Conservation (phyloP, 345 rosid species). For the Pistacia vera region DNA sequence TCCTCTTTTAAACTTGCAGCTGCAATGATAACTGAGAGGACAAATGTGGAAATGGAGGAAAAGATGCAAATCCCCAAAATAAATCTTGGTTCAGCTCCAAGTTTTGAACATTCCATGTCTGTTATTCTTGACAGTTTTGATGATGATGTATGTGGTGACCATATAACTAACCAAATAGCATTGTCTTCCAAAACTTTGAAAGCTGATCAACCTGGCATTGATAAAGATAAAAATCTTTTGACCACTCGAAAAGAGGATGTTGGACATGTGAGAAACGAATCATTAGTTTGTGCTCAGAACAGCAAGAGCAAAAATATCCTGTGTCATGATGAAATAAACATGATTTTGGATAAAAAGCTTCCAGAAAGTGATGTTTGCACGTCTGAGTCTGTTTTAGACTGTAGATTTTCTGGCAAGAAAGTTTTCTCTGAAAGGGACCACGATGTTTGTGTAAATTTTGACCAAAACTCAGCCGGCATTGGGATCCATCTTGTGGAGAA, state of each 20-base stretch:
- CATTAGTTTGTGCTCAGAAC: constrained; percentile 26
- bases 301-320: constrained; percentile 25
- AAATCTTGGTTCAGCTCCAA: constrained; percentile 31
- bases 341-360: constrained; percentile 23
- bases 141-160: constrained; percentile 34
- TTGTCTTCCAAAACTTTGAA: constrained; percentile 26
- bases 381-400: constrained; percentile 28
- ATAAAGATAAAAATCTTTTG: constrained; percentile 17
- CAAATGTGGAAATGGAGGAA: constrained; percentile 25
- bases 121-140: constrained; percentile 55
- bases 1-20: constrained; percentile 34
- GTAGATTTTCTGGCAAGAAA: constrained; percentile 25
- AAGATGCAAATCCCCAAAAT: constrained; percentile 22
- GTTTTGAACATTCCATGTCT: constrained; percentile 30
- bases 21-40: constrained; percentile 24
- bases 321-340: constrained; percentile 31
- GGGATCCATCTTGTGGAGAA: constrained; percentile 25
- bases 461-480: constrained; percentile 20
- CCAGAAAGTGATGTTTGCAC: constrained; percentile 28
- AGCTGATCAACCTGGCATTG: constrained; percentile 30
- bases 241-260: constrained; percentile 16
- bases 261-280: constrained; percentile 13
- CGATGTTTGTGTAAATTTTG: constrained; percentile 24
- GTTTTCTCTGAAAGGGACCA: constrained; percentile 22
- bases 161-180: constrained; percentile 22